These are phyloP conservation scores for Striga asiatica DNA, from an alignment of 257 asterid species.

Conservation along the genomic window DNA sequence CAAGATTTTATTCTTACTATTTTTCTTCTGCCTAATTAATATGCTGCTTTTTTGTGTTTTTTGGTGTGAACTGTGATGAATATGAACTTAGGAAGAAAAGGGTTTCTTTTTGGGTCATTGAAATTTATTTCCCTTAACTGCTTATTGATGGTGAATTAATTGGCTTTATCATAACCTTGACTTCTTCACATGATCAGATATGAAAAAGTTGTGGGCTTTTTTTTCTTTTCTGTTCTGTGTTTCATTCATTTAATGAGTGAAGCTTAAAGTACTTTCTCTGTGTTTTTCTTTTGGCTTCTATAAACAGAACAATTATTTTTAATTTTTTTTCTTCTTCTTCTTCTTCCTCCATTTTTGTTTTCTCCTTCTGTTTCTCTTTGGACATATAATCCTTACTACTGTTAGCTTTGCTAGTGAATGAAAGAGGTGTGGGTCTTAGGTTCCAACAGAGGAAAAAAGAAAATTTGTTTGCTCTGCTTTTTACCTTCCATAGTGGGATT, in stretches of 20 bases:
- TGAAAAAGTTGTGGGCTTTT: background rate
- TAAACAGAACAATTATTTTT: no score
- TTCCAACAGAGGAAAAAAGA: background rate
- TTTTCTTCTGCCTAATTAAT: background rate
- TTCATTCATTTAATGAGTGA: background rate
- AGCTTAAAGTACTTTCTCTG: background rate
- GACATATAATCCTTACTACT: background rate
- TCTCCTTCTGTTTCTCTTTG: background rate
- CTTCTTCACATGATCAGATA: background rate
- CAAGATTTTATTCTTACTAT: conserved; percentile 10
- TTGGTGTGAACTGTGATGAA: conserved; percentile 6
- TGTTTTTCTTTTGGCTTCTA: background rate
- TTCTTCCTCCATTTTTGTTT: background rate
- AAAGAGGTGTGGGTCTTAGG: conserved; percentile 4
- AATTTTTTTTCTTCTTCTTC: background rate
- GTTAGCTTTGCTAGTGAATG: background rate
- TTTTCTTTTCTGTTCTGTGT: background rate
- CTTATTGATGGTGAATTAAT: conserved; percentile 8
- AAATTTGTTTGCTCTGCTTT: background rate
- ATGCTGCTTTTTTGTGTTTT: background rate
- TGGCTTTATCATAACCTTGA: background rate
- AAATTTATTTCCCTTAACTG: background rate
- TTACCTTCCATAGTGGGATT: background rate
- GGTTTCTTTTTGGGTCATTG: conserved; percentile 7
- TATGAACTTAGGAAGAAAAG: background rate